Evolutionary conservation across 1,139 yeast genomes (phyloP).

Genomic region (Sugiyamaella xylanicola): DNA sequence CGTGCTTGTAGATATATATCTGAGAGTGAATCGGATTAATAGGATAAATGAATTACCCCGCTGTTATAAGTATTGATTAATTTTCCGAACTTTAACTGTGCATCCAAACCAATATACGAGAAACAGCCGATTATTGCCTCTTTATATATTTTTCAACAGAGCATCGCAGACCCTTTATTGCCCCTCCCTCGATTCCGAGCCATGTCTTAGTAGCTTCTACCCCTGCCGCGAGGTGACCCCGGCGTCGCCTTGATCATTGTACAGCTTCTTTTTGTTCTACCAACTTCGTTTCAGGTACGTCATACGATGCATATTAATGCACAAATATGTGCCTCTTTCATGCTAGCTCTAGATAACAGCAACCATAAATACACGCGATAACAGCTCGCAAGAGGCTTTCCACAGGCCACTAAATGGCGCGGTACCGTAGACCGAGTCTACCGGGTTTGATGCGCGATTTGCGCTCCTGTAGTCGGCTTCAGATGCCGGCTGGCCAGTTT

Average conservation of each 20-base stretch:
- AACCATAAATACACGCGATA: slow-evolving; percentile 7
- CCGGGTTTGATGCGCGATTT: neutral
- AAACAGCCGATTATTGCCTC: slow-evolving; percentile 7
- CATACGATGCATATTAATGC: neutral
- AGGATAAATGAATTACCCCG: slow-evolving; percentile 2
- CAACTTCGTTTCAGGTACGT: slow-evolving; percentile 7
- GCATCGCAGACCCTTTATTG: neutral
- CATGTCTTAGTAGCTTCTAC: neutral
- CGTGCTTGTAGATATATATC: no score
- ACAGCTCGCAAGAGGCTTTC: slow-evolving; percentile 4
- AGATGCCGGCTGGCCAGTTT: no score
- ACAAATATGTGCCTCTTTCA: neutral
- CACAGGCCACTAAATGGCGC: no score
- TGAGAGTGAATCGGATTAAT: slow-evolving; percentile 3
- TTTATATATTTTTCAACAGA: slow-evolving; percentile 11
- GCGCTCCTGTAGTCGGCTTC: neutral
- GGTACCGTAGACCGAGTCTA: neutral
- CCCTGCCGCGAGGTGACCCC: slow-evolving; percentile 3
- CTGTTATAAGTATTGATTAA: neutral
- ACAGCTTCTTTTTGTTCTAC: neutral
- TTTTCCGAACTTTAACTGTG: neutral
- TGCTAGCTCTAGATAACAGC: slow-evolving; percentile 4
- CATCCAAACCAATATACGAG: neutral
- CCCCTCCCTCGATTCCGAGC: neutral
- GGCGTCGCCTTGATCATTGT: neutral